Base-by-base conservation (phyloP, 2,329 filamentous ascomycete genomes). In the Dichotomopilus funicola region DNA sequence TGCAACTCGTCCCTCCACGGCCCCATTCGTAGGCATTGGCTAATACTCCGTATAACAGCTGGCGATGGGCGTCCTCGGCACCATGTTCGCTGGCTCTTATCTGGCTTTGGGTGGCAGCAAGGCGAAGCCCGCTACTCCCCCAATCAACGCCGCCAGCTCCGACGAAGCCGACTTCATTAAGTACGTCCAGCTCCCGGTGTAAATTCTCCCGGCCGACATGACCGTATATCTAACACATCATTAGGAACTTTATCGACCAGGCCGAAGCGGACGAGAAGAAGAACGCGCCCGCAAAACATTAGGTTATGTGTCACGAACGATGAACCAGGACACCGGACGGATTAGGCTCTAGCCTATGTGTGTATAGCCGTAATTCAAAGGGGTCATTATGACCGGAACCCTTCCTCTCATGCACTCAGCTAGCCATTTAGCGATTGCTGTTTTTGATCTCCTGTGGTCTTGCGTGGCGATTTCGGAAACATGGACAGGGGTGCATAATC, bases 121-220 rank as follows among this genome's bases (percentile, higher is more conserved):
- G 63, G 58, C 68, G 31, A 43, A 31, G 61, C 63, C 69, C 49
- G 73, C 75, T 57, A 69, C 77, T 49, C 81, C 81, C 60, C 81
- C 81, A 50, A 81, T 84, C 75, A 83, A 83, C 70, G 81, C 81
- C 58, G 77, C 78, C 51, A 81, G 75, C 72, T 75, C 79, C 65
- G 81, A 83, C 67, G 81, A 84, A 74, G 79, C 77, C 70, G 79
- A 83, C 68, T 84, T 84, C 72, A 82, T 84, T 75, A 81, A 83
- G 81, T 83, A 71, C 74, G 78, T 67, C 52, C 51, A 55, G 54
- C 9, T 53, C 56, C 51, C n/a, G 50, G 19, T 47, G 9, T 27
- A 27, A 27, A 27, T 27, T 31, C 8, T 40, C 55, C 50, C 5
- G 5, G 4, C 31, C n/a, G 59, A 35, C 49, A 51, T 48, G 51